Base-by-base conservation (phyloP, 768 basidiomycete species). In the Amanita exitialis region DNA sequence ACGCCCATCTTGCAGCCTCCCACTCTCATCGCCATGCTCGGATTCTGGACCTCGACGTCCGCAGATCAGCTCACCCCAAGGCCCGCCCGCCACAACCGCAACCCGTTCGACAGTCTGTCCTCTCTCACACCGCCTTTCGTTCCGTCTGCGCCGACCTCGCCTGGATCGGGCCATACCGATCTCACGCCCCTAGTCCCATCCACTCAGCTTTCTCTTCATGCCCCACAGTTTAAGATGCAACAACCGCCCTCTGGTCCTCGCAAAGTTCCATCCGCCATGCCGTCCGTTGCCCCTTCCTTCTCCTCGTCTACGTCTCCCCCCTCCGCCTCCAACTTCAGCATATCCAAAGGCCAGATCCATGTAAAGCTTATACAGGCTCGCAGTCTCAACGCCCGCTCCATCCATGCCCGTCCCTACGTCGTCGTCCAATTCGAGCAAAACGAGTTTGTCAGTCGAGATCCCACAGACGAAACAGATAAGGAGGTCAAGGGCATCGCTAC, bases 371-470 rank as follows among this genome's bases (percentile, higher is more conserved):
- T 99, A 66, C 83, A 86, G 57, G 96, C 90, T 10, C 80, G 90
- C 44, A 79, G 77, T 8, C 83, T 99, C 64, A 82, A 82, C 56
- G 84, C 92, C 47, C 75, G 75, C 39, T 76, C 82, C 12, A 59
- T 76, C 38, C 64, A 73, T 55, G 81, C 87, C 3, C 75, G 82
- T 0, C 90, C 93, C 15, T 98, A 99, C 65, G 89, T 93, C 59
- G 94, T 98, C 64, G 93, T 94, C 58, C 88, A 93, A 67, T 99
- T 97, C 68, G 96, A 99, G 72, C 89, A 98, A 68, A 97, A 92
- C 76, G 96, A 99, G 69, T 99, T 97, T 63, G 84, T 99, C 65
- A 84, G 83, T 59, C 74, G 96, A 41, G 90, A 95, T 65, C 90
- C 92, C 23, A 88, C 85, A 21, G 79, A 82, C 57, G 89, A 90